A percentile compares a stretch with the other conserved stretches of the same genome.
These are phyloP conservation scores for Claviceps sp. DNA, from an alignment of 2,329 filamentous ascomycete genomes.

Conservation along the genomic window DNA sequence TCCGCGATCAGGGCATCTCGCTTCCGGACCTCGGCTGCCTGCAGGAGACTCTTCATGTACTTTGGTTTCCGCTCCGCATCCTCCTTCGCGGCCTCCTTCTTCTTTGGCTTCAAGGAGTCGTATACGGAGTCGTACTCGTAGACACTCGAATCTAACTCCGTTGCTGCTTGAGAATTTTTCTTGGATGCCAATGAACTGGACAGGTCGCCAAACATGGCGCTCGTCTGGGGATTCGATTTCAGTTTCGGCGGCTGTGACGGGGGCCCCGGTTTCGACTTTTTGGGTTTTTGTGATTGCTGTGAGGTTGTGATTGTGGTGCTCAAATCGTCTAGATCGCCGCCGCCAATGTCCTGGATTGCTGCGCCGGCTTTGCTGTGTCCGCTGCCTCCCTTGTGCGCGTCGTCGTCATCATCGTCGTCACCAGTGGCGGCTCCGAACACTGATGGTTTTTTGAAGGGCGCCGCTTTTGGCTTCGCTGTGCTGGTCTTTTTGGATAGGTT, in stretches of 20 bases:
- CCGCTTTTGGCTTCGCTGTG: constrained; percentile 32
- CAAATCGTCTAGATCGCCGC: constrained; percentile 46
- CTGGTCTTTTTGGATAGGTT: constrained; percentile 45
- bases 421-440: constrained; percentile 44
- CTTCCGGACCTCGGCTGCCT: constrained; percentile 62
- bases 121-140: constrained; percentile 81
- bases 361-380: constrained; percentile 23
- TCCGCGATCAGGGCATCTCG: constrained; percentile 66
- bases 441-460: constrained; percentile 31
- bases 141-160: constrained; percentile 56
- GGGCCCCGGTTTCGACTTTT: constrained; percentile 19
- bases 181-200: constrained; percentile 51
- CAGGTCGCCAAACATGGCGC: constrained; percentile 47
- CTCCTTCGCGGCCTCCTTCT: constrained; percentile 42
- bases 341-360: constrained; percentile 46
- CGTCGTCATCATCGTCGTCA: constrained; percentile 21
- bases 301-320: constrained; percentile 10
- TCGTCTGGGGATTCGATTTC: constrained; percentile 28
- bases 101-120: constrained; percentile 57
- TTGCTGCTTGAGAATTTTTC: constrained; percentile 50
- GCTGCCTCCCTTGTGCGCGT: constrained; percentile 29
- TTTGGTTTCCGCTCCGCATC: constrained; percentile 52
- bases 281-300: constrained; percentile 18
- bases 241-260: constrained; percentile 28
- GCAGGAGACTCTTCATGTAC: constrained; percentile 64